Percentiles rank a stretch among this genome's conserved stretches.
phyloP scores from a whole-genome alignment of 1,284 basidiomycete species.

The Vanrija sp. region DNA sequence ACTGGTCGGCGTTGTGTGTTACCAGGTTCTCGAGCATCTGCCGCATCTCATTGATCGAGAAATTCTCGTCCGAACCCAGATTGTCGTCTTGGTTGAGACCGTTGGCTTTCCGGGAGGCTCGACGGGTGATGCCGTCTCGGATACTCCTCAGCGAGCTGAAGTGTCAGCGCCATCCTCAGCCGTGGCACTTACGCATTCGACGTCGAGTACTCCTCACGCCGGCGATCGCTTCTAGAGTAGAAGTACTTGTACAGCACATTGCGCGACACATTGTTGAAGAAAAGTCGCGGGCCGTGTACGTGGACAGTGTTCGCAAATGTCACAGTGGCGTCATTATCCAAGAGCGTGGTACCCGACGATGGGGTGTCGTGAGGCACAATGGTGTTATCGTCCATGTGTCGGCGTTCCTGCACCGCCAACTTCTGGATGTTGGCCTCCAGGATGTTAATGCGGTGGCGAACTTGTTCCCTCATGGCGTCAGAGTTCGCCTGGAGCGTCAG shows the following conservation, averaged over 20 bases:
- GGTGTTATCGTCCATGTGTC: conserved; percentile 35
- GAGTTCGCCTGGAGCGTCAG: not conserved
- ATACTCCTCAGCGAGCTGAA: conserved; percentile 29
- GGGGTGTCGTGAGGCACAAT: conserved; percentile 9
- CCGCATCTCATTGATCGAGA: conserved; percentile 1
- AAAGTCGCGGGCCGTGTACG: conserved; percentile 79
- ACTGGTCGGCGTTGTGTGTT: conserved; percentile 10
- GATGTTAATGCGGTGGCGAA: conserved; percentile 21
- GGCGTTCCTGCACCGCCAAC: conserved; percentile 23
- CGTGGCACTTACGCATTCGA: conserved; percentile 63
- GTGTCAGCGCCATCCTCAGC: not conserved
- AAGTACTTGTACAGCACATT: conserved; percentile 87
- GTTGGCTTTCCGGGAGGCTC: conserved; percentile 14
- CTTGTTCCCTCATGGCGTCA: not conserved
- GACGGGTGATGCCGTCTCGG: conserved; percentile 27
- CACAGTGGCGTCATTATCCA: conserved; percentile 1
- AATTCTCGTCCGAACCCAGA: not conserved
- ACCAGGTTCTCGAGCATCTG: conserved; percentile 22
- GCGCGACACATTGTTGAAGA: conserved; percentile 73
- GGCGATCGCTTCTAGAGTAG: conserved; percentile 69
- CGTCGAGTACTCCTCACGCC: conserved; percentile 80
- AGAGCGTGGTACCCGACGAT: not conserved
- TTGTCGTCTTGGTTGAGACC: conserved; percentile 17
- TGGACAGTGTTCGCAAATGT: conserved; percentile 81
- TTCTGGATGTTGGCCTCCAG: conserved; percentile 30